Percentiles rank a stretch among this genome's conserved stretches.
Conservation (phyloP, 306 rosid species). For the Fagus sylvatica region DNA sequence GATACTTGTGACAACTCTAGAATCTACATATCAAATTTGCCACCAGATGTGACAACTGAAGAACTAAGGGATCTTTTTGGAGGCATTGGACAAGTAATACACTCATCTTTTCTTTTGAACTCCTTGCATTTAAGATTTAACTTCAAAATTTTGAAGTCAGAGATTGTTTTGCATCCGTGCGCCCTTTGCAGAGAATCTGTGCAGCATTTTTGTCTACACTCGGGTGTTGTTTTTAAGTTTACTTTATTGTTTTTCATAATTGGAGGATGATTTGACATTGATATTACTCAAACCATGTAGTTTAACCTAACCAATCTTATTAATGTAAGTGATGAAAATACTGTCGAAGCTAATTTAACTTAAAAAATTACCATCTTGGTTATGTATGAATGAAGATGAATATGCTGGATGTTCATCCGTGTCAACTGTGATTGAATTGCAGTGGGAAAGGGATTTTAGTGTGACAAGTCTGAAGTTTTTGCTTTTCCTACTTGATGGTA, state of each 20-base stretch:
- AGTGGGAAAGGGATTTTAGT: neutral
- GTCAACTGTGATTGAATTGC: neutral
- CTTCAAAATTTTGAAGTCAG: neutral
- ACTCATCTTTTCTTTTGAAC: slow-evolving; percentile 33
- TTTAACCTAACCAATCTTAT: neutral
- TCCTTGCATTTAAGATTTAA: slow-evolving; percentile 5
- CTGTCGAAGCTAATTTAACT: neutral
- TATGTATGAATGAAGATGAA: neutral
- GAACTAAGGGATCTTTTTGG: slow-evolving; percentile 93
- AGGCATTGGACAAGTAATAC: slow-evolving; percentile 97
- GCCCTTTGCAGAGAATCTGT: neutral
- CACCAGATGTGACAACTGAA: slow-evolving; percentile 84
- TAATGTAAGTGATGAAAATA: neutral
- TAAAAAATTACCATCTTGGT: neutral
- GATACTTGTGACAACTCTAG: slow-evolving; percentile 94
- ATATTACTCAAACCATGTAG: neutral
- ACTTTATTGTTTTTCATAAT: neutral
- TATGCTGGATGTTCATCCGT: neutral
- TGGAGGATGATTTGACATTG: neutral
- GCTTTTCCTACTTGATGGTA: neutral
- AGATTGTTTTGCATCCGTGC: neutral
- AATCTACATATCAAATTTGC: slow-evolving; percentile 94
- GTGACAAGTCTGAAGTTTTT: neutral
- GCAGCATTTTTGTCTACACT: neutral
- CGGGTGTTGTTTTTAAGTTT: neutral